Evolutionary conservation across 2,329 filamentous ascomycete genomes (phyloP).

Genomic region (Hawksworthiomyces lignivorus): DNA sequence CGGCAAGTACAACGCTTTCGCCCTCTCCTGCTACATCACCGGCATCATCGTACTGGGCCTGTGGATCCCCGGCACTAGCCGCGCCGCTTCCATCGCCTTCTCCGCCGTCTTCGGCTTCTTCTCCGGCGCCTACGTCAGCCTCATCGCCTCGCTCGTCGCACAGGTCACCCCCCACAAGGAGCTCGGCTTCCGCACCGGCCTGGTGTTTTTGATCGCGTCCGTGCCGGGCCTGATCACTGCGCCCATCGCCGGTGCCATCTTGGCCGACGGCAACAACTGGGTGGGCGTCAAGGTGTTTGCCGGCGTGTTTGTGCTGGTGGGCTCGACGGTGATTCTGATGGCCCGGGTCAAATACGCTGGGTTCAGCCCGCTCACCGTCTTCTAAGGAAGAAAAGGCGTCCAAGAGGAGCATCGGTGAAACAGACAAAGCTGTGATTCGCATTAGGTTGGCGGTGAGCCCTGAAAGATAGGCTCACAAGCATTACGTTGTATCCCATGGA

Average conservation of each 20-base stretch:
- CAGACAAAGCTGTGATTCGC: too few relatives aligned
- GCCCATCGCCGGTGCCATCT: slow-evolving; percentile 39
- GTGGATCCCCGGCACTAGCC: slow-evolving; percentile 29
- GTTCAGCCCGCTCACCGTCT: slow-evolving; percentile 18
- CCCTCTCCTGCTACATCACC: slow-evolving; percentile 37
- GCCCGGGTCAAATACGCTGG: slow-evolving; percentile 22
- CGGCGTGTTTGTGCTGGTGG: slow-evolving; percentile 24
- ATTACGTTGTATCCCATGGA: too few relatives aligned
- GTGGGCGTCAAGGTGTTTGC: slow-evolving; percentile 30
- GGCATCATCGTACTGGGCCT: slow-evolving; percentile 32
- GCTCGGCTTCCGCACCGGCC: slow-evolving; percentile 47
- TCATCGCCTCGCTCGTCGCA: slow-evolving; percentile 30
- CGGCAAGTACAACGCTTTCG: slow-evolving; percentile 34
- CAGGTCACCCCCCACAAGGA: slow-evolving; percentile 49
- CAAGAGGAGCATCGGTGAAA: too few relatives aligned
- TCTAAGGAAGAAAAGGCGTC: slow-evolving; percentile 17
- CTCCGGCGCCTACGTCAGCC: slow-evolving; percentile 27
- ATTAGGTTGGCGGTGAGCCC: too few relatives aligned
- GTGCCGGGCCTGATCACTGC: slow-evolving; percentile 43
- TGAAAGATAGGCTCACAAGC: too few relatives aligned
- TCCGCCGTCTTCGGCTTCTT: slow-evolving; percentile 34
- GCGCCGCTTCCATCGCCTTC: slow-evolving; percentile 28
- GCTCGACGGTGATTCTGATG: slow-evolving; percentile 19
- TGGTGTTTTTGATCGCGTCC: slow-evolving; percentile 41
- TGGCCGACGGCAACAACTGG: slow-evolving; percentile 21